phyloP scores from a whole-genome alignment of 148 eudicot genomes.

The Camellia japonica region DNA sequence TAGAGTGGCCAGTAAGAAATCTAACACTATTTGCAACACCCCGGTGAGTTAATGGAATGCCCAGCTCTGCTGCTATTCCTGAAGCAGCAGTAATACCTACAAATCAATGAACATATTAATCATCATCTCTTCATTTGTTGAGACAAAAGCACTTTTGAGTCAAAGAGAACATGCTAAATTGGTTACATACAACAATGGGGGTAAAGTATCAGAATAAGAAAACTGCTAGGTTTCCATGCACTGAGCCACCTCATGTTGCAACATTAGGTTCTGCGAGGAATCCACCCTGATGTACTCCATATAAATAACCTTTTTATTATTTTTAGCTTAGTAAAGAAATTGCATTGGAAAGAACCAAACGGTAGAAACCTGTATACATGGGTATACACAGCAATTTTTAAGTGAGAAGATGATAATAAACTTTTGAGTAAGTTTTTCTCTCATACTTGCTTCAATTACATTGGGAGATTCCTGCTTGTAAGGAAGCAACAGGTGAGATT shows the following conservation, averaged over 20 bases:
- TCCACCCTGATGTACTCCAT: neutral
- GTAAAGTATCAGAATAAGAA: neutral
- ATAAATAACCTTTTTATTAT: neutral
- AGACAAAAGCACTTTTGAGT: neutral
- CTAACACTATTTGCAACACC: conserved; percentile 91
- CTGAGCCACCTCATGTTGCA: neutral
- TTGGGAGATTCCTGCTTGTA: neutral
- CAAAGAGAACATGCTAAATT: neutral
- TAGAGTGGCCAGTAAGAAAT: conserved; percentile 94
- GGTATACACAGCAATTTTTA: neutral
- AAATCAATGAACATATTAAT: conserved; percentile 13
- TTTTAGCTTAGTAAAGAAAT: neutral
- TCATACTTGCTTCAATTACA: neutral
- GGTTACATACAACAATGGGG: neutral
- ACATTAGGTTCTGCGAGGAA: neutral
- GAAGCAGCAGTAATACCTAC: conserved; percentile 98
- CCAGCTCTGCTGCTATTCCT: conserved; percentile 92
- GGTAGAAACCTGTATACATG: neutral
- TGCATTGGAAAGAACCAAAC: too few species aligned
- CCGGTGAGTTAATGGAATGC: conserved; percentile 90
- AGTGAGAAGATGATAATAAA: neutral
- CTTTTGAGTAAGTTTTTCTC: neutral
- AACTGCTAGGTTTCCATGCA: neutral
- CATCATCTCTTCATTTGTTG: neutral
- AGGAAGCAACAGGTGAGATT: neutral